Percentiles rank a stretch among this genome's conserved stretches.
phyloP scores from a whole-genome alignment of 768 basidiomycete species.

The Hirschioporus abietinus region DNA sequence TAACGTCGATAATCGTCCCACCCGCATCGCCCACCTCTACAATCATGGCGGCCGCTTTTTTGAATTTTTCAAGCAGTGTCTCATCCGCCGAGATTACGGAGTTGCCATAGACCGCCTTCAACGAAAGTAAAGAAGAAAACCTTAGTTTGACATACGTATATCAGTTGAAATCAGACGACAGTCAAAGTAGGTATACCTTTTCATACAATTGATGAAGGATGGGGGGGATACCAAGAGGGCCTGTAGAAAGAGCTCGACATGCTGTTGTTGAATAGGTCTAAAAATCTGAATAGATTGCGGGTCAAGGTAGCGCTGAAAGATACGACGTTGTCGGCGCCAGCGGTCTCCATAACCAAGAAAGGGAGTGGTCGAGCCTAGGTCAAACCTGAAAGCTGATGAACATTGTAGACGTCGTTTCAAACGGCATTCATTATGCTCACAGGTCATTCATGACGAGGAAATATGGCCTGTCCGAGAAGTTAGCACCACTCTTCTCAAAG shows the following conservation, averaged over 20 bases:
- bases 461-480: slow-evolving; percentile 29
- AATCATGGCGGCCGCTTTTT: background rate
- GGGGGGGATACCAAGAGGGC: background rate
- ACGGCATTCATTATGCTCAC: background rate
- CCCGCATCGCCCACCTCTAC: background rate
- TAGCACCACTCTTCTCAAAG: slow-evolving; percentile 26
- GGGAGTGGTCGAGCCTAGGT: slow-evolving; percentile 17
- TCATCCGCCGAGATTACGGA: background rate
- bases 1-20: background rate
- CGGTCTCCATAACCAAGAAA: slow-evolving; percentile 22
- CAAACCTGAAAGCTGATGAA: slow-evolving; percentile 7
- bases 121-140: background rate
- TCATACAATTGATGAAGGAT: background rate
- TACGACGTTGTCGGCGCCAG: slow-evolving; percentile 24
- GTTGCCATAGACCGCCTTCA: background rate
- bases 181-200: background rate
- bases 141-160: background rate
- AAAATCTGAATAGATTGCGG: slow-evolving; percentile 16
- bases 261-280: background rate
- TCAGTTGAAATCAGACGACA: background rate
- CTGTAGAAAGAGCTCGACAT: background rate
- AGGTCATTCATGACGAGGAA: slow-evolving; percentile 13
- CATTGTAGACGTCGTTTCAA: background rate
- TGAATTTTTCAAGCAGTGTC: background rate
- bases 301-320: slow-evolving; percentile 24